These are phyloP conservation scores for Saccharomycopsis vini DNA, from an alignment of 805 yeast species.

Conservation along the genomic window DNA sequence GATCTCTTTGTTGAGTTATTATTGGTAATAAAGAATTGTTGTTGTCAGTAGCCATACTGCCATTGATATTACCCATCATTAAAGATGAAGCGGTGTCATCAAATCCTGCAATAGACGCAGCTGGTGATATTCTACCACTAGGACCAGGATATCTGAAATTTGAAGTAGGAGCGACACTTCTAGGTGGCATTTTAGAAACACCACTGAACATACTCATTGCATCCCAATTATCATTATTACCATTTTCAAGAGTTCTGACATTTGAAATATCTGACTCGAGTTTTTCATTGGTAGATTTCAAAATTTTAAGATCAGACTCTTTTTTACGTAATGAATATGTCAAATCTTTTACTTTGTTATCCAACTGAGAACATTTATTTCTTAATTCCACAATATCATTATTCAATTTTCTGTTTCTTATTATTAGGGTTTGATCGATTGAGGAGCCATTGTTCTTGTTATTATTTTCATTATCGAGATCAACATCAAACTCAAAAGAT, in stretches of 20 bases:
- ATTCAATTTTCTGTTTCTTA: constrained; percentile 65
- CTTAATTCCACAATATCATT: constrained; percentile 61
- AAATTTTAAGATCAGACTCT: constrained; percentile 31
- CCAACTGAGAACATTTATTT: constrained; percentile 43
- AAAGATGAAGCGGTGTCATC: constrained; percentile 11
- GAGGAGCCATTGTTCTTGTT: constrained; percentile 21
- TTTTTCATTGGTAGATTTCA: constrained; percentile 43
- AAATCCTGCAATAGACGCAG: constrained; percentile 26
- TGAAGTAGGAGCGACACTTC: constrained; percentile 36
- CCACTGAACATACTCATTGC: constrained; percentile 64
- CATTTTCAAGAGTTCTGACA: constrained; percentile 37
- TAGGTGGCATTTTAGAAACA: constrained; percentile 30
- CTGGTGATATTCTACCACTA: constrained; percentile 33
- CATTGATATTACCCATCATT: neutral
- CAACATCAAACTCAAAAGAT: constrained; percentile 65
- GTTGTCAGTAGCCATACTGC: constrained; percentile 3
- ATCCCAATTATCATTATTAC: constrained; percentile 42
- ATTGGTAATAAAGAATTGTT: constrained; percentile 64
- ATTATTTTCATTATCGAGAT: constrained; percentile 28
- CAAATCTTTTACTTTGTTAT: constrained; percentile 32
- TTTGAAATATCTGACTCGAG: constrained; percentile 68
- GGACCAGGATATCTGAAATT: constrained; percentile 31
- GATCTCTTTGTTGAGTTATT: constrained; percentile 88
- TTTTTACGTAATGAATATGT: constrained; percentile 29
- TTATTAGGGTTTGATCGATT: constrained; percentile 53